Evolutionary conservation across 768 basidiomycete genomes (phyloP), one percentile per base, ranked within the genome.

Genomic region (Rhodotorula toruloides): DNA sequence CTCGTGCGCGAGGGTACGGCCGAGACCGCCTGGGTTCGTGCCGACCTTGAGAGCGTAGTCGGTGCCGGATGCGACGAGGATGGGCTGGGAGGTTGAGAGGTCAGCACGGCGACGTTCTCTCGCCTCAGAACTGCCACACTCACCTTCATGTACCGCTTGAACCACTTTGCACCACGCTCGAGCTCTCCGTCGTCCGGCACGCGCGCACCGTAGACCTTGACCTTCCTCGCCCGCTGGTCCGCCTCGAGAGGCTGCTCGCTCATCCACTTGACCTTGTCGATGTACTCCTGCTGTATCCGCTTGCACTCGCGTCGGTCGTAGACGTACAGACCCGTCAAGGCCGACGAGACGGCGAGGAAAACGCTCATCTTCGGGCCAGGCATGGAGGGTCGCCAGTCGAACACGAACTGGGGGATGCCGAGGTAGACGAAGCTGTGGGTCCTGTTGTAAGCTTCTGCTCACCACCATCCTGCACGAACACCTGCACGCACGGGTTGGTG

Each of bases 181-280:
- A 86, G 85, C 76, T 97, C 92, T 73, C 93, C 90, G 77, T 99
- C 96, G 34, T 89, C 92, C 0, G 93, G 93, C 86, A 92, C 96
- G 77, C 89, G 90, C 34, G 85, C 83, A 40, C 87, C 90, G 73
- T 89, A 90, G 27, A 98, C 91, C 13, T 82, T 86, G 63, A 96
- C 86, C 75, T 86, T 89, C 40, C 92, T 84, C 9, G 88, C 85
- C 56, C 82, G 78, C 27, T 85, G 90, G 71, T 86, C 76, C 14
- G 84, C 82, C 61, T 82, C 83, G 22, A 89, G 77, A 0, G 85
- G 83, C 72, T 85, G 82, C 64, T 89, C 84, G 4, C 87, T 83
- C n/a, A 91, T 79, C 67, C 86, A 82, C 74, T 85, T 83, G 68
- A 99, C 94, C 59, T 84, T 85, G 72, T 86, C 86, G 32, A 89